A percentile compares a stretch with the other conserved stretches of the same genome.
These are phyloP conservation scores for Paracoccidioides lutzii DNA, from an alignment of 2,329 filamentous ascomycete species.

Conservation along the genomic window DNA sequence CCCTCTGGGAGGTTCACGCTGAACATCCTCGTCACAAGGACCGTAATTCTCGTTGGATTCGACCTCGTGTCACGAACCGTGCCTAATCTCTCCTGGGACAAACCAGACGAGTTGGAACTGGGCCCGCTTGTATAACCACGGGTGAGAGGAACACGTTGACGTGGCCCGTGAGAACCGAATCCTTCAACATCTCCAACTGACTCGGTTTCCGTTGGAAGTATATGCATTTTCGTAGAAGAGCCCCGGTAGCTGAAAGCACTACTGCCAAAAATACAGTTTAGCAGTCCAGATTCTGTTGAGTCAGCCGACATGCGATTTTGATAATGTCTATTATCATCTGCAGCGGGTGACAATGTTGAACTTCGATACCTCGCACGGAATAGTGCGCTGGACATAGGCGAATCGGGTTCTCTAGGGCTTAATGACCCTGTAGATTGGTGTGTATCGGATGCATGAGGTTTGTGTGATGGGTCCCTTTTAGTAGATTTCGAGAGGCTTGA, in stretches of 20 bases:
- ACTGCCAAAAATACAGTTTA: slow-evolving; percentile 51
- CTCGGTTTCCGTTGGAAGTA: slow-evolving; percentile 35
- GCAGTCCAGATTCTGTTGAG: slow-evolving; percentile 38
- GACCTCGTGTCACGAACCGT: slow-evolving; percentile 10
- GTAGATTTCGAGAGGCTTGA: slow-evolving; percentile 26
- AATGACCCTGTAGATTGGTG: slow-evolving; percentile 8
- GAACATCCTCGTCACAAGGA: slow-evolving; percentile 47
- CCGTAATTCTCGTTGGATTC: slow-evolving; percentile 34
- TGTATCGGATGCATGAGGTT: slow-evolving; percentile 24
- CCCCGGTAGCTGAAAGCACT: slow-evolving; percentile 44
- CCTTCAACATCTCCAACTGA: slow-evolving; percentile 14
- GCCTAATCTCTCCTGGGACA: slow-evolving; percentile 18
- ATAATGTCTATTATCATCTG: slow-evolving; percentile 22
- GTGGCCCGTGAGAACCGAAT: slow-evolving; percentile 8
- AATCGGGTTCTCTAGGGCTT: slow-evolving; percentile 16
- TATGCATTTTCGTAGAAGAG: slow-evolving; percentile 49
- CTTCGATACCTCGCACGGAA: slow-evolving; percentile 32
- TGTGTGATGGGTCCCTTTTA: slow-evolving; percentile 20
- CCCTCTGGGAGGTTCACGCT: slow-evolving; percentile 42
- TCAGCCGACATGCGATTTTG: slow-evolving; percentile 31
- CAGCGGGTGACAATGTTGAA: slow-evolving; percentile 30
- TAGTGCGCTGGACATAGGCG: slow-evolving; percentile 26
- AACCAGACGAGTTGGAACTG: slow-evolving; percentile 10
- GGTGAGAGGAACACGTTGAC: slow-evolving; percentile 23
- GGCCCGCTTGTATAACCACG: slow-evolving; percentile 29